A percentile compares a stretch with the other conserved stretches of the same genome.
phyloP scores from a whole-genome alignment of 2,329 filamentous ascomycete species.

The Alternaria sp. region DNA sequence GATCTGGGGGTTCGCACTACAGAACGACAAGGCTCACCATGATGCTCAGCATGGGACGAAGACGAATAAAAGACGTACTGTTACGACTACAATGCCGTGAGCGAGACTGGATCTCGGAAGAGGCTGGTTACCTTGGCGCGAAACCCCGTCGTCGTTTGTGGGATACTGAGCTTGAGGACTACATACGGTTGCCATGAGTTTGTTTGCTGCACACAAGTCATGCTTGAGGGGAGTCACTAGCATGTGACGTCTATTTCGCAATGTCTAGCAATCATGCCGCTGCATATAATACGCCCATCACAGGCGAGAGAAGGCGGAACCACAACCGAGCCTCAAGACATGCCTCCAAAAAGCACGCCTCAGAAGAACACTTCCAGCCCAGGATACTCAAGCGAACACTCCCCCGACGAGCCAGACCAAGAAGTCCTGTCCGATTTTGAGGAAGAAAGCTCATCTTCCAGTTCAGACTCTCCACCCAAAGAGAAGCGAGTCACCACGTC shows the following conservation, averaged over 20 bases:
- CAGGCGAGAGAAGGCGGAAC: background rate
- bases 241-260: background rate
- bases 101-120: background rate
- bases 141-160: background rate
- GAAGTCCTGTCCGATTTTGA: background rate
- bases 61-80: background rate
- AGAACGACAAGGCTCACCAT: background rate
- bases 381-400: background rate
- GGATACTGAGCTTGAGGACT: background rate
- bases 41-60: background rate
- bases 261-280: background rate
- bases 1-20: background rate
- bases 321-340: background rate
- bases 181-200: background rate
- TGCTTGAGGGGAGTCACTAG: background rate
- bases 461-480: background rate
- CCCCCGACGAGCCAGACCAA: background rate
- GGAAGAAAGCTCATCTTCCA: background rate
- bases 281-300: background rate
- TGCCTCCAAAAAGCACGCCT: background rate
- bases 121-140: background rate
- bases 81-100: background rate
- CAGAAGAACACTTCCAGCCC: background rate
- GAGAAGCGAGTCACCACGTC: background rate
- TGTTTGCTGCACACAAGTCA: background rate